A percentile compares a stretch with the other conserved stretches of the same genome.
Evolutionary conservation across 371 early-diverging fungal genomes (phyloP).

Genomic region (Umbelopsis sp.): DNA sequence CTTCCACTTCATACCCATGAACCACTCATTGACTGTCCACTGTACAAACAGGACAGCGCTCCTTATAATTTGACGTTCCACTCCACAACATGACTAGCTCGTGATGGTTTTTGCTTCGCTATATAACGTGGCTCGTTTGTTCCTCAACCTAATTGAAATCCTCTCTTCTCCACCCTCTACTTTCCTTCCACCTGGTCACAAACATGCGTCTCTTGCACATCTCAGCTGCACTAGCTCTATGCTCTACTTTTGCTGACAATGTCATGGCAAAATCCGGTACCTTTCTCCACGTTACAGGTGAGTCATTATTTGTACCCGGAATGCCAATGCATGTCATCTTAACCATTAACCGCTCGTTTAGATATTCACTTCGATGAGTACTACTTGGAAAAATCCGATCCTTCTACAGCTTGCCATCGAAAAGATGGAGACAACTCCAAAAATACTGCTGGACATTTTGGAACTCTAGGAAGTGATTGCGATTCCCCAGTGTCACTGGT

Average conservation of each 20-base stretch:
- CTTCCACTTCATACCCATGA: background rate
- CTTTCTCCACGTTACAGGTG: slow-evolving; percentile 51
- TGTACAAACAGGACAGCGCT: no score
- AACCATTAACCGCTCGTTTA: slow-evolving; percentile 5
- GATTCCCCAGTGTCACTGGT: slow-evolving; percentile 42
- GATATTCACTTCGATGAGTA: slow-evolving; percentile 48
- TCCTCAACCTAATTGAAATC: background rate
- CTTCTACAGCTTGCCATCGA: slow-evolving; percentile 33
- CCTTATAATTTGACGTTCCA: no score
- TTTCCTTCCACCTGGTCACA: background rate
- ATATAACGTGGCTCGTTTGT: no score
- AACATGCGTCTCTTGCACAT: background rate
- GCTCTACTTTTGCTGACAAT: background rate
- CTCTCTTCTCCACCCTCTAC: background rate
- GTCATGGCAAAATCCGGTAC: slow-evolving; percentile 28
- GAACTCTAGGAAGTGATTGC: slow-evolving; percentile 40
- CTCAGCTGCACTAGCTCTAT: background rate
- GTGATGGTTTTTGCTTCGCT: no score
- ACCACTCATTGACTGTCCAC: no score
- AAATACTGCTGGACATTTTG: slow-evolving; percentile 36
- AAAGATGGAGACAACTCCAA: slow-evolving; percentile 19
- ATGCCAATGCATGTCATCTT: background rate
- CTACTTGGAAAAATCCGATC: slow-evolving; percentile 35
- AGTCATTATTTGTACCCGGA: background rate
- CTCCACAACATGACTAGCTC: no score